These are phyloP conservation scores for Hypericum perforatum DNA, from an alignment of 345 rosid genomes.

Conservation along the genomic window DNA sequence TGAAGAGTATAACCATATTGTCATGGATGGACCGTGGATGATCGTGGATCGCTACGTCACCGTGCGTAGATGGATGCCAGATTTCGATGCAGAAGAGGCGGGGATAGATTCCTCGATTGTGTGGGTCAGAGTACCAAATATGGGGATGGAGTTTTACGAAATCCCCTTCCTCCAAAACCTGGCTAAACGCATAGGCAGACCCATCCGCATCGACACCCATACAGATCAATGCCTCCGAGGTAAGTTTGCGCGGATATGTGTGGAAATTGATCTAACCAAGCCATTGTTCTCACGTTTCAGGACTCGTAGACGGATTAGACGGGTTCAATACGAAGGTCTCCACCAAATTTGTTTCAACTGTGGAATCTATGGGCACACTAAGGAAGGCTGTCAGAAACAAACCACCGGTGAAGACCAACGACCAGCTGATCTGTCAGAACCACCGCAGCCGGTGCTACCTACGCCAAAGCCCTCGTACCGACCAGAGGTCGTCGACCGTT, in stretches of 20 bases:
- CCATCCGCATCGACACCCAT: neutral
- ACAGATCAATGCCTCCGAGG: neutral
- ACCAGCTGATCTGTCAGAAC: too few relatives aligned
- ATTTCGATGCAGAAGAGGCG: neutral
- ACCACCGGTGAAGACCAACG: too few relatives aligned
- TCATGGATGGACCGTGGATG: neutral
- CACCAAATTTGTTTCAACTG: neutral
- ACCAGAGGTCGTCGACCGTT: too few relatives aligned
- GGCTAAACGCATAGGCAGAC: neutral
- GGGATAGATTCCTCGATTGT: neutral
- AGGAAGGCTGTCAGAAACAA: too few relatives aligned
- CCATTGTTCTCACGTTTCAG: neutral
- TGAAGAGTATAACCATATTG: neutral
- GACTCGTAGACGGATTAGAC: neutral
- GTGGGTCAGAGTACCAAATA: neutral
- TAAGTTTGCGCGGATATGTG: neutral
- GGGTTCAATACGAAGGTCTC: neutral
- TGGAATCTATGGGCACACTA: too few relatives aligned
- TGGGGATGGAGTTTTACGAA: neutral
- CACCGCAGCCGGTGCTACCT: too few relatives aligned
- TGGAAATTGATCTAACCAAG: neutral
- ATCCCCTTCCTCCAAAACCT: neutral
- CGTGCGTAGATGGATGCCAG: neutral
- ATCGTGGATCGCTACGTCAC: neutral
- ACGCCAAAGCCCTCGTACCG: too few relatives aligned